phyloP scores from a whole-genome alignment of 345 rosid species.

The Zanthoxylum bungeanum region DNA sequence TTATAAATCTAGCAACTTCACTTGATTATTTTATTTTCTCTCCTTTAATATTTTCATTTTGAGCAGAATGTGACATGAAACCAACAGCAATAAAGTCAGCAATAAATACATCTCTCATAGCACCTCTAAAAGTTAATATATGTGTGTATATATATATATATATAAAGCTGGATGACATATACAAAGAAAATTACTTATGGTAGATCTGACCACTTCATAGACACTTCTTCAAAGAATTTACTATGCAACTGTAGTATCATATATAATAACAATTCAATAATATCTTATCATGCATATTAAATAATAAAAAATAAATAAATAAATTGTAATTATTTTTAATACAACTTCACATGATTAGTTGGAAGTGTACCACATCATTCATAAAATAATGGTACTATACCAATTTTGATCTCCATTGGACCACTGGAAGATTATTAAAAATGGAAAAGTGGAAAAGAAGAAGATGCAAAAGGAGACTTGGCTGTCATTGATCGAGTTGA shows the following conservation, averaged over 20 bases:
- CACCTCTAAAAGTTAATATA: neutral
- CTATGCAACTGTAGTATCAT: too few species aligned
- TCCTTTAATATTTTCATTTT: neutral
- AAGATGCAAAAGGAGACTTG: neutral
- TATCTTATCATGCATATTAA: too few species aligned
- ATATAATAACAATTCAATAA: too few species aligned
- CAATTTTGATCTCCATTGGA: conserved; percentile 9
- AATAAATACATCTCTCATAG: conserved; percentile 33
- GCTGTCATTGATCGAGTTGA: neutral
- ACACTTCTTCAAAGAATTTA: neutral
- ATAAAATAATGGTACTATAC: too few species aligned
- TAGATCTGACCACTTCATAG: neutral
- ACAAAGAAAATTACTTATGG: conserved; percentile 4
- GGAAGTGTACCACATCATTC: too few species aligned
- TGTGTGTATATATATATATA: neutral
- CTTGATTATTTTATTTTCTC: neutral
- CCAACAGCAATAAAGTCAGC: conserved; percentile 45
- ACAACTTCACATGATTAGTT: too few species aligned
- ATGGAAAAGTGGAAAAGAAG: neutral
- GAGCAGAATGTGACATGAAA: conserved; percentile 51
- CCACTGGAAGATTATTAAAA: neutral
- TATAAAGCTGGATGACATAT: neutral
- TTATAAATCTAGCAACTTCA: neutral
- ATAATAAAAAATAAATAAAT: too few species aligned
- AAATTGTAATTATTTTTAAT: too few species aligned